Evolutionary conservation across 2,329 filamentous ascomycete genomes (phyloP), one percentile per base, ranked within the genome.

Genomic region (Metarhizium humberi): DNA sequence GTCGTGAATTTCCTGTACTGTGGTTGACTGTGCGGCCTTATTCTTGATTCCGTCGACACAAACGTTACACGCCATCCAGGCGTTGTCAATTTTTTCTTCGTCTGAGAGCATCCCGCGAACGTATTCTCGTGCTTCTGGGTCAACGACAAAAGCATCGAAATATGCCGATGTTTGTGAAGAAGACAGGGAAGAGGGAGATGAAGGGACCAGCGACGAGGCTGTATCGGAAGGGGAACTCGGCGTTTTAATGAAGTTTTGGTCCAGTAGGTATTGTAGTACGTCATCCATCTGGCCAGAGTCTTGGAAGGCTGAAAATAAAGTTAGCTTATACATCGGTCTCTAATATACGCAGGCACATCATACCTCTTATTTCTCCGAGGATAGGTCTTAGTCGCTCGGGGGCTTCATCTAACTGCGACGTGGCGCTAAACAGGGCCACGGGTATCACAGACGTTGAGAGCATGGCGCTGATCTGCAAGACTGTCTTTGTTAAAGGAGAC

Each of bases 381-480:
- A 57, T 55, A 30, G 58, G 53, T 18, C 32, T 51, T 40, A 61
- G 60, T 8, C 59, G 53, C 11, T 50, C 42, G 6, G 62, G 59
- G 5, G 52, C 57, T 13, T 58, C 47, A 32, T 57, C 59, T 20
- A 34, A 40, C n/a, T 18, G 52, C n/a, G 52, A 55, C 13, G 56
- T 46, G 18, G 49, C 43, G 20, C 40, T 53, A 52, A 64, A 62
- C 29, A 64, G 51, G 20, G 59, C 43, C 7, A 61, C 59, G 2
- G 63, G 63, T 49, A 65, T 62, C 8, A 56, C 56, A 3, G 60
- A 58, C 2, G 52, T 51, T 1, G 63, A 62, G n/a, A 65, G 57
- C 63, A 65, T 63, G 10, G 62, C 55, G 51, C 62, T 64, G 46
- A 64, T 58, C n/a, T 60, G 57, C 32, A 64, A 50, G 16, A 65